phyloP scores from a whole-genome alignment of 108 stramenopile genomes.

The Nitzschia sp. region DNA sequence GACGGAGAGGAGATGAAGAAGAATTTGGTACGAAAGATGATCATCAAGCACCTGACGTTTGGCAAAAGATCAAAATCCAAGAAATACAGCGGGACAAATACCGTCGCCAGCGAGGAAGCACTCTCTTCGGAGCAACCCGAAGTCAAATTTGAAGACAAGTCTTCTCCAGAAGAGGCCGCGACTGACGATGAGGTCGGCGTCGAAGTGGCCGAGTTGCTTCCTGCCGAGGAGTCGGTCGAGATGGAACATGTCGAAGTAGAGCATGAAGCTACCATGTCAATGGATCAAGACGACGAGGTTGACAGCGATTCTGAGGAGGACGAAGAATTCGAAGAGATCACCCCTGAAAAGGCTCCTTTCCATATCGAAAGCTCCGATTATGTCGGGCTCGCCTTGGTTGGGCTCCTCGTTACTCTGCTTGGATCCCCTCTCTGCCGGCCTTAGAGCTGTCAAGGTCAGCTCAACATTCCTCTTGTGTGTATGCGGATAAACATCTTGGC shows the following conservation, averaged over 20 bases:
- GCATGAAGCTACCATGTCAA: neutral
- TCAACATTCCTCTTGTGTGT: conserved; percentile 4
- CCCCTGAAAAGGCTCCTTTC: neutral
- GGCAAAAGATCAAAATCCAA: too few relatives aligned
- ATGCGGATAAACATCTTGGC: neutral
- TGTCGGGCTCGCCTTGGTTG: neutral
- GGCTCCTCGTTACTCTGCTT: neutral
- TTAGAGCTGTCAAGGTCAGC: neutral
- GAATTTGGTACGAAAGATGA: neutral
- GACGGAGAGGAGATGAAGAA: neutral
- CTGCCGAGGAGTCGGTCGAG: neutral
- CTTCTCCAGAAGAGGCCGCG: neutral
- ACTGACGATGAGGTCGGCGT: neutral
- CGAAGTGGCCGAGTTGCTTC: neutral
- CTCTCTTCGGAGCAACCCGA: neutral
- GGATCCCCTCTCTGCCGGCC: neutral
- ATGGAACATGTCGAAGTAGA: neutral
- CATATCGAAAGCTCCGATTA: neutral
- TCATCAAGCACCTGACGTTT: too few relatives aligned
- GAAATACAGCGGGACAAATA: neutral
- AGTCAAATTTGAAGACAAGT: neutral
- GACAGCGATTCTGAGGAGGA: neutral
- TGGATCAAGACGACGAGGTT: neutral
- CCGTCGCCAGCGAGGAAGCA: neutral
- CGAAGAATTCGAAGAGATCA: neutral